Evolutionary conservation across 2,329 filamentous ascomycete species (phyloP).

Genomic region (Trichoderma afroharzianum): DNA sequence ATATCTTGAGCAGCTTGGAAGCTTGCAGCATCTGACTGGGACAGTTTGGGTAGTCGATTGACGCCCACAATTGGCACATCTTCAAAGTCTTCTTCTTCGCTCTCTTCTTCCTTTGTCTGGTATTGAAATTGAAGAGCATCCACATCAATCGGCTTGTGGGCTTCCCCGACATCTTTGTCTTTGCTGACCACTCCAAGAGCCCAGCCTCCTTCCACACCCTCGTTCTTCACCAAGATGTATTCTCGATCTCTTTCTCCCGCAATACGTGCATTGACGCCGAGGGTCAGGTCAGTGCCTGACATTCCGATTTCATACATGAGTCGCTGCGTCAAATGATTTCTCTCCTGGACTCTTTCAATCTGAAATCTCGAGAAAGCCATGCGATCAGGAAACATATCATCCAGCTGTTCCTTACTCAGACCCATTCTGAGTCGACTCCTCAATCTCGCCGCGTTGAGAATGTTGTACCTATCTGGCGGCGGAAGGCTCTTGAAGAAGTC

Average conservation of each 20-base stretch:
- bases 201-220: conserved; percentile 92
- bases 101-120: conserved; percentile 55
- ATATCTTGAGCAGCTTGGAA: conserved; percentile 27
- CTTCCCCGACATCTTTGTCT: conserved; percentile 73
- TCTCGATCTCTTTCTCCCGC: conserved; percentile 85
- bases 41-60: conserved; percentile 70
- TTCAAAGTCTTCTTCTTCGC: conserved; percentile 77
- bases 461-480: conserved; percentile 90
- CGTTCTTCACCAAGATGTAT: conserved; percentile 94
- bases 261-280: conserved; percentile 63
- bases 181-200: conserved; percentile 89
- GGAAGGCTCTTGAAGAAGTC: conserved; percentile 93
- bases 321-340: conserved; percentile 90
- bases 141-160: conserved; percentile 87
- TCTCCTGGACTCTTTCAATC: conserved; percentile 86
- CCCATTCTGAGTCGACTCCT: conserved; percentile 91
- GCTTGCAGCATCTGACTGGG: conserved; percentile 23
- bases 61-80: conserved; percentile 89
- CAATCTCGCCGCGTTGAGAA: conserved; percentile 87
- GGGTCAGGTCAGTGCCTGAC: conserved; percentile 69
- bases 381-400: conserved; percentile 93
- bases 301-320: conserved; percentile 94
- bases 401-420: conserved; percentile 90
- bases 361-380: conserved; percentile 98
- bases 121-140: conserved; percentile 62